Conservation (phyloP, 1,284 basidiomycete genomes). For the Tausonia pullulans region DNA sequence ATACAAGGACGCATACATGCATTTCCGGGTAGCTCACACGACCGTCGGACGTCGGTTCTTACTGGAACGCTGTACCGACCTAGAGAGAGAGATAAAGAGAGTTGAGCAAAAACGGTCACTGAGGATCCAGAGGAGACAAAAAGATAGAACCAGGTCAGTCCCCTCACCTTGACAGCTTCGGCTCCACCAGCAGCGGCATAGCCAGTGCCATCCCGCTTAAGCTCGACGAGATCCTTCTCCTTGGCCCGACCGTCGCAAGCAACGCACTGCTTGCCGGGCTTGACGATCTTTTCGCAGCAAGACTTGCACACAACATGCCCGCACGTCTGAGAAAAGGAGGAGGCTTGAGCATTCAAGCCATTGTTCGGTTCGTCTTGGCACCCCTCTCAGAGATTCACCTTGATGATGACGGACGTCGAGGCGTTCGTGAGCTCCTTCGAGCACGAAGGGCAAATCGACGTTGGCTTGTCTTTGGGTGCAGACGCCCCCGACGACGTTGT, state of each 20-base stretch:
- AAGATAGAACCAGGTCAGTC: too few relatives aligned
- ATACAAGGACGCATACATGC: too few relatives aligned
- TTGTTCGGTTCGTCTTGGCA: too few relatives aligned
- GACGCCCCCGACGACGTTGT: conserved; percentile 33
- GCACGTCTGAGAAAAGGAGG: conserved; percentile 50
- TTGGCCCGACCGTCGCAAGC: conserved; percentile 58
- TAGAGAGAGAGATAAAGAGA: too few relatives aligned
- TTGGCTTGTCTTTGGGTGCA: conserved; percentile 25
- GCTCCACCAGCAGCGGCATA: conserved; percentile 82
- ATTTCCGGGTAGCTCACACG: too few relatives aligned
- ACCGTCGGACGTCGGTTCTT: too few relatives aligned
- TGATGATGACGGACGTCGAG: conserved; percentile 51
- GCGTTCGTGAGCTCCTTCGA: conserved; percentile 73
- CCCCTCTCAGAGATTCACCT: conserved; percentile 4
- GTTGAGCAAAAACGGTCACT: too few relatives aligned
- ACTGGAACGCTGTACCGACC: too few relatives aligned
- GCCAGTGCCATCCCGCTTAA: conserved; percentile 80
- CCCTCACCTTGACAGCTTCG: conserved; percentile 50
- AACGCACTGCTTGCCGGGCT: conserved; percentile 61
- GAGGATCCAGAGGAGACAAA: too few relatives aligned
- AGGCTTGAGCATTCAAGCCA: not conserved
- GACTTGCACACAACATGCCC: conserved; percentile 78
- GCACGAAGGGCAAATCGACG: conserved; percentile 75
- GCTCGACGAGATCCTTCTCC: conserved; percentile 58
- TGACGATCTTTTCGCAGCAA: conserved; percentile 69